Conservation (phyloP, 2,329 filamentous ascomycete genomes). For the Pseudocercospora musae region DNA sequence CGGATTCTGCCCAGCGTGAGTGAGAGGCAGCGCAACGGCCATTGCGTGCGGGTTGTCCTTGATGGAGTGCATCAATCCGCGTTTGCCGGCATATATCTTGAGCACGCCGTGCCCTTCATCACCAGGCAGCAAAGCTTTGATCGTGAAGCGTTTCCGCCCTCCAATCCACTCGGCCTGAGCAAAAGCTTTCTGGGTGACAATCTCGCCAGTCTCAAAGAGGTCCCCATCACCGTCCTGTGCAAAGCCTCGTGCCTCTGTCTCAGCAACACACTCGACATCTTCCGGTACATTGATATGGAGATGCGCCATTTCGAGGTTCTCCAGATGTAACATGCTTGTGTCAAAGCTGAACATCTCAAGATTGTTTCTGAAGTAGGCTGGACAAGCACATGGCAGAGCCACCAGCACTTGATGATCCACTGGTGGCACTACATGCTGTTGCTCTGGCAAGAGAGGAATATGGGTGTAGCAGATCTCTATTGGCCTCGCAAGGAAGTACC, state of each 20-base stretch:
- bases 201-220: slow-evolving; percentile 85
- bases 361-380: slow-evolving; percentile 79
- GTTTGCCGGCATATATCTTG: slow-evolving; percentile 89
- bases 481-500: slow-evolving; percentile 91
- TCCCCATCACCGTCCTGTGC: slow-evolving; percentile 84
- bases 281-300: slow-evolving; percentile 81
- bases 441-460: slow-evolving; percentile 78
- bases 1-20: slow-evolving; percentile 88
- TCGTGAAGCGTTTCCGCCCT: slow-evolving; percentile 83
- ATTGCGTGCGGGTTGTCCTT: slow-evolving; percentile 93
- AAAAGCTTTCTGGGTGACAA: slow-evolving; percentile 78
- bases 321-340: slow-evolving; percentile 78
- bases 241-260: slow-evolving; percentile 82
- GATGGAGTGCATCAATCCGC: slow-evolving; percentile 95
- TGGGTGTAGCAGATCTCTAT: slow-evolving; percentile 94
- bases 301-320: slow-evolving; percentile 91
- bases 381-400: slow-evolving; percentile 79
- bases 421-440: slow-evolving; percentile 90
- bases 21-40: slow-evolving; percentile 82
- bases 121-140: slow-evolving; percentile 87
- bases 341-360: slow-evolving; percentile 86
- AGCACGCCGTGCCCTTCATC: slow-evolving; percentile 86
- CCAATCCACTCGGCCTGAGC: slow-evolving; percentile 89
- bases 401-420: slow-evolving; percentile 82
- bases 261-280: slow-evolving; percentile 87